Conservation (phyloP, 2,329 filamentous ascomycete species). For the Fusarium siculi region DNA sequence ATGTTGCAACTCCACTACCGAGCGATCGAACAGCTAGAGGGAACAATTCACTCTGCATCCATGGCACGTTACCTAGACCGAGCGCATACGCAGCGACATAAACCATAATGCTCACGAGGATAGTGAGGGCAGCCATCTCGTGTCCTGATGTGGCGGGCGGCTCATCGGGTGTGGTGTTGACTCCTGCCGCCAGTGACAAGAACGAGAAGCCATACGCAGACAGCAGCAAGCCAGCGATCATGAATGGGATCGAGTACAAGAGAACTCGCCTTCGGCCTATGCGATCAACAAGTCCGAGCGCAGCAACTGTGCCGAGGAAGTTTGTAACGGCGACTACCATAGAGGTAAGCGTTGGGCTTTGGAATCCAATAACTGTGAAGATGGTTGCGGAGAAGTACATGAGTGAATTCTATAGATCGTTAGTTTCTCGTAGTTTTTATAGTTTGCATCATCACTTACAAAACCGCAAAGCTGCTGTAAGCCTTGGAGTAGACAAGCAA, state of each 20-base stretch:
- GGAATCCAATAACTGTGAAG: slow-evolving; percentile 80
- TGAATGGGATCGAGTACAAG: slow-evolving; percentile 84
- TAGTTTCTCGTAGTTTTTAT: not conserved
- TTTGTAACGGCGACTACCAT: slow-evolving; percentile 86
- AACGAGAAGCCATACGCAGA: slow-evolving; percentile 79
- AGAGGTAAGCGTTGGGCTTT: slow-evolving; percentile 81
- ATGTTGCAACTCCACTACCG: slow-evolving; percentile 78
- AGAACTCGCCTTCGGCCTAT: slow-evolving; percentile 84
- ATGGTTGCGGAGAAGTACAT: slow-evolving; percentile 94
- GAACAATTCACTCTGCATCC: slow-evolving; percentile 96
- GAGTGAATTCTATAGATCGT: slow-evolving; percentile 73
- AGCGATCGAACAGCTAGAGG: slow-evolving; percentile 78
- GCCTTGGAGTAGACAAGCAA: slow-evolving; percentile 87
- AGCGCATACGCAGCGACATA: slow-evolving; percentile 90
- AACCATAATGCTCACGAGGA: slow-evolving; percentile 80
- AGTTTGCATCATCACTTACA: slow-evolving; percentile 56
- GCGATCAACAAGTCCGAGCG: slow-evolving; percentile 80
- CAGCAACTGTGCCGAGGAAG: slow-evolving; percentile 80
- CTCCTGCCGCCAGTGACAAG: slow-evolving; percentile 58
- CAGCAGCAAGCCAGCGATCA: slow-evolving; percentile 77
- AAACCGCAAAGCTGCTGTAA: slow-evolving; percentile 91
- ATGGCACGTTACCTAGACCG: slow-evolving; percentile 91
- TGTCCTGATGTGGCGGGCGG: slow-evolving; percentile 32
- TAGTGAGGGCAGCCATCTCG: slow-evolving; percentile 60
- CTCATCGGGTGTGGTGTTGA: slow-evolving; percentile 29